Evolutionary conservation across 805 yeast genomes (phyloP).

Genomic region (Yarrowia sp.): DNA sequence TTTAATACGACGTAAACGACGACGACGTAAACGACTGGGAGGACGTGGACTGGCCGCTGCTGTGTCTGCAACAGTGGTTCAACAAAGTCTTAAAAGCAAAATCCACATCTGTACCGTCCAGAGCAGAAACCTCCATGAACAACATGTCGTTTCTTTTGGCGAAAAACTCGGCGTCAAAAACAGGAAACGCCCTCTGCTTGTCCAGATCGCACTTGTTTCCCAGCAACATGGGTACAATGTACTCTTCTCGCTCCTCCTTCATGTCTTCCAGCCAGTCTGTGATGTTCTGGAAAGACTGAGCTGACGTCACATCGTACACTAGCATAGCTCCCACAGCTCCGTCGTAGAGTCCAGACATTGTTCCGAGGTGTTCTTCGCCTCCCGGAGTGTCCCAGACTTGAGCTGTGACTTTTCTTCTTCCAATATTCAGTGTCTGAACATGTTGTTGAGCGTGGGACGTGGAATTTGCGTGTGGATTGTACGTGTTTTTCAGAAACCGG

Average conservation of each 20-base stretch:
- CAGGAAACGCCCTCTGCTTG: conserved; percentile 93
- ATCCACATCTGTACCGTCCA: conserved; percentile 88
- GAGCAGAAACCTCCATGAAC: conserved; percentile 94
- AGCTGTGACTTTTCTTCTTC: conserved; percentile 91
- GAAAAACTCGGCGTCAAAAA: conserved; percentile 94
- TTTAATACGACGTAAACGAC: background rate
- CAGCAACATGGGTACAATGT: conserved; percentile 79
- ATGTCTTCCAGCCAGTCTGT: conserved; percentile 89
- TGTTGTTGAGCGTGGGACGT: conserved; percentile 98
- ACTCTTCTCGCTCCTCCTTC: conserved; percentile 91
- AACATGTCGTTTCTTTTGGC: conserved; percentile 86
- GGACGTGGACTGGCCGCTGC: background rate
- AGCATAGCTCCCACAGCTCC: conserved; percentile 96
- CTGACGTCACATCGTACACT: conserved; percentile 90
- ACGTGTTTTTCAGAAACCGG: conserved; percentile 92
- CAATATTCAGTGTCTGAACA: conserved; percentile 87
- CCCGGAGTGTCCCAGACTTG: conserved; percentile 99
- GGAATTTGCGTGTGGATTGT: conserved; percentile 89
- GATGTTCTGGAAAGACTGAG: conserved; percentile 80
- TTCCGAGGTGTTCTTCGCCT: conserved; percentile 83
- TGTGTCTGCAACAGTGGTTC: background rate
- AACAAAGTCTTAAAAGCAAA: conserved; percentile 53
- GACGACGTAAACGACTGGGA: background rate
- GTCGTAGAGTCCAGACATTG: conserved; percentile 47
- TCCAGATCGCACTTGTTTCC: conserved; percentile 76